Evolutionary conservation across 768 basidiomycete genomes (phyloP), one percentile per base, ranked within the genome.

Genomic region (Lanmaoa pseudosensibilis): DNA sequence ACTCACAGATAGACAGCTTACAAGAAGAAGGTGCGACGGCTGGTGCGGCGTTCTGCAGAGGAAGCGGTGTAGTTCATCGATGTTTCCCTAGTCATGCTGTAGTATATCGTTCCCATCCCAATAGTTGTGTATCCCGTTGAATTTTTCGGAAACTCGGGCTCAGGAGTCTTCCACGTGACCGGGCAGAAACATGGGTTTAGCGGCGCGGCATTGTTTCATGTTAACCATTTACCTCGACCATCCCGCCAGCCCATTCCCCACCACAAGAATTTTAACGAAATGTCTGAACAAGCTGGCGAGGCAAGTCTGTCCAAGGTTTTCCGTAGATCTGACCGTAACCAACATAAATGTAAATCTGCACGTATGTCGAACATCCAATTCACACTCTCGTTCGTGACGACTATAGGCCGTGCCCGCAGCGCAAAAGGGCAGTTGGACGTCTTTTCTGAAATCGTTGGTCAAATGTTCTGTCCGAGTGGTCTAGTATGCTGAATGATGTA

Each of bases 11-110:
- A 55, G 66, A 34, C 63, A 90, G 93, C 70, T 2, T 99, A 98
- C 76, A 90, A 83, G 84, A 98, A 97, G 88, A 96, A 94, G 75
- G 95, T 99, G 52, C 87, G 94, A 64, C 83, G 92, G 60, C 74
- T 98, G 61, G 96, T 84, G 46, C 83, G 95, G 57, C 80, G 80
- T 74, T 90, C 88, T 64, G 95, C 94, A 12, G 96, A 98, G 69
- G 94, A 94, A 67, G 88, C 86, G 2, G 91, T 81, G 63, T 90
- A 93, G 65, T 90, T 67, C 47, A 25, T 43, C n/a, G 18, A 23
- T 30, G 49, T 39, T 50, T 38, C 38, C 15, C 33, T 38, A 16
- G 0, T 40, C 27, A 6, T 65, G 62, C 40, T 56, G 55, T 67
- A 61, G 64, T 55, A 30, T 62, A 56, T 59, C 38, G 58, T 51